These are phyloP conservation scores for Daedalea quercina DNA, from an alignment of 768 basidiomycete species.

Conservation along the genomic window DNA sequence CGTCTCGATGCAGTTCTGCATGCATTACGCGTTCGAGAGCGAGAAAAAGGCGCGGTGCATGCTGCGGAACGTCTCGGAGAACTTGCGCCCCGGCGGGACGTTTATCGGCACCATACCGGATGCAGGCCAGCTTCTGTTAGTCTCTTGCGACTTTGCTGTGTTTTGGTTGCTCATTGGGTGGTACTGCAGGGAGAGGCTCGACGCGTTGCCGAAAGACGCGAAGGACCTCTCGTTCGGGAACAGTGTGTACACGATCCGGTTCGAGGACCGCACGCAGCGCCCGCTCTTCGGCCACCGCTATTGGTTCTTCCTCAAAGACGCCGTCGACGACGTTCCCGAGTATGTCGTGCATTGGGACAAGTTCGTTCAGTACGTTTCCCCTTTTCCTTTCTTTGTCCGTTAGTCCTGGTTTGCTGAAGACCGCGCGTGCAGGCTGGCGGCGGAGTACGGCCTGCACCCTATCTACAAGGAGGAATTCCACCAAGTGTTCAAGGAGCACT, in stretches of 20 bases:
- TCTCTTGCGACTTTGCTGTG: constrained; percentile 11
- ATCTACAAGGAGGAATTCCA: constrained; percentile 88
- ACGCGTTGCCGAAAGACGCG: constrained; percentile 56
- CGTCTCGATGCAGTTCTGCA: constrained; percentile 98
- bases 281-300: constrained; percentile 87
- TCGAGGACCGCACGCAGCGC: constrained; percentile 60
- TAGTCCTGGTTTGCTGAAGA: background rate
- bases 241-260: constrained; percentile 81
- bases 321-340: constrained; percentile 96
- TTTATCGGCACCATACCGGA: constrained; percentile 98
- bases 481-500: constrained; percentile 78
- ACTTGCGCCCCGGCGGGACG: constrained; percentile 78
- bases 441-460: constrained; percentile 67
- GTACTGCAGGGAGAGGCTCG: constrained; percentile 57
- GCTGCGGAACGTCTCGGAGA: constrained; percentile 82
- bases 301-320: constrained; percentile 89
- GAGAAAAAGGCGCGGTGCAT: constrained; percentile 81
- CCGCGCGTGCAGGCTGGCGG: constrained; percentile 55
- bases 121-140: constrained; percentile 76
- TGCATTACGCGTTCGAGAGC: constrained; percentile 99
- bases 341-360: constrained; percentile 95
- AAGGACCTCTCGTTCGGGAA: constrained; percentile 83
- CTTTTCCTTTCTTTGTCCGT: background rate
- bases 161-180: background rate
- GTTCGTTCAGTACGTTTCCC: constrained; percentile 64